Conservation (phyloP, 768 basidiomycete species). For the Podaxis carcinomalis region DNA sequence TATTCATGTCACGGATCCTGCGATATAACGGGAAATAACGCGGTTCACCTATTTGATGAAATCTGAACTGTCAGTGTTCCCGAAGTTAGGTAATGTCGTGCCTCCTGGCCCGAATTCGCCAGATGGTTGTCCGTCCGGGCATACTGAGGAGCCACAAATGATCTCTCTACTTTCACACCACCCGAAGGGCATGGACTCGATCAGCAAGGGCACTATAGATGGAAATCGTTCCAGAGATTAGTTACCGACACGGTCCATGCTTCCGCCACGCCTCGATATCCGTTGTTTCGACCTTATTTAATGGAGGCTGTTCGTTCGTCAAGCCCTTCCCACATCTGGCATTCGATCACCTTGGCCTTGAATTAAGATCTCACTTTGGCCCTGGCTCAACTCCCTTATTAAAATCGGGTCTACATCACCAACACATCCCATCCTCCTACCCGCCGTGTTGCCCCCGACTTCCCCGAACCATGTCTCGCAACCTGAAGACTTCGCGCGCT, state of each 20-base stretch:
- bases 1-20: background rate
- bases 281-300: slow-evolving; percentile 23
- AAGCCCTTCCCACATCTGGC: slow-evolving; percentile 25
- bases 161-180: background rate
- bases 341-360: slow-evolving; percentile 26
- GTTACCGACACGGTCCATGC: slow-evolving; percentile 20
- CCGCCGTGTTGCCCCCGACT: background rate
- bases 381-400: slow-evolving; percentile 27
- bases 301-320: slow-evolving; percentile 32
- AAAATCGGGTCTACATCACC: slow-evolving; percentile 18
- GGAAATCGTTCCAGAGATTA: background rate
- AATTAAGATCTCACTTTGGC: slow-evolving; percentile 23
- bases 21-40: background rate
- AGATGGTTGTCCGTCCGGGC: slow-evolving; percentile 7
- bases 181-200: slow-evolving; percentile 9
- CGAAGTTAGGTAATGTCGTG: slow-evolving; percentile 4
- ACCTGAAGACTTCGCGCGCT: background rate
- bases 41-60: background rate
- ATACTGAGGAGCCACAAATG: background rate
- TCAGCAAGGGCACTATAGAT: slow-evolving; percentile 1
- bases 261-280: slow-evolving; percentile 21
- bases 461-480: background rate
- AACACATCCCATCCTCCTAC: background rate
- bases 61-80: background rate
- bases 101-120: background rate